Evolutionary conservation across 163 green algal species (phyloP), one percentile per base, ranked within the genome.

Genomic region (Trebouxiophyceae sp.): DNA sequence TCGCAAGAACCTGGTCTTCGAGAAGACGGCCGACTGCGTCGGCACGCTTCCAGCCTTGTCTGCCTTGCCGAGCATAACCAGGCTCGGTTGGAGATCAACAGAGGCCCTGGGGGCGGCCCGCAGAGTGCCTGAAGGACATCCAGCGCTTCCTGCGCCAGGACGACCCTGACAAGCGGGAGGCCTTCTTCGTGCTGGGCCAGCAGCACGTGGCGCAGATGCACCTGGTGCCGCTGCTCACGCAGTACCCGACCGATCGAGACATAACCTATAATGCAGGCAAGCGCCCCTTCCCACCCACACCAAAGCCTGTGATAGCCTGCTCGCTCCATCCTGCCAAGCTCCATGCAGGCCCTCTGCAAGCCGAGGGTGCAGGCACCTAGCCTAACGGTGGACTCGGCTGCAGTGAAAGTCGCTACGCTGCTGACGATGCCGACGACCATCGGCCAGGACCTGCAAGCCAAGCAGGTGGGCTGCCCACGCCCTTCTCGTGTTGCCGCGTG

Each of bases 361-460:
- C n/a, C n/a, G n/a, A n/a, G n/a, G n/a, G n/a, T n/a, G n/a, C n/a
- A n/a, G n/a, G n/a, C n/a, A n/a, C n/a, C n/a, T n/a, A n/a, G n/a
- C n/a, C n/a, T n/a, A n/a, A n/a, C n/a, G n/a, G n/a, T n/a, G n/a
- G n/a, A n/a, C n/a, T n/a, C n/a, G n/a, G 26, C 31, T 60, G 70
- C 90, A 95, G 86, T 97, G 63, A 96, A 96, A 74, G 86, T 97
- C 28, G 70, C 87, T 16, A 91, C 85, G 5, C 91, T 96, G 66
- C 75, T 97, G 45, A 97, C 86, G 5, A 91, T 97, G 84, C 90
- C 91, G 0, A 59, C 84, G n/a, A 23, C 74, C 90, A 29, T 33
- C 63, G 12, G 39, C 68, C 31, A 81, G 73, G 32, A 56, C 66
- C 57, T 65, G 81, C 34, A 33, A 54, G 1, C 16, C 23, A 46